phyloP scores from a whole-genome alignment of 371 early-diverging fungal genomes.

The Umbelopsis sp. region DNA sequence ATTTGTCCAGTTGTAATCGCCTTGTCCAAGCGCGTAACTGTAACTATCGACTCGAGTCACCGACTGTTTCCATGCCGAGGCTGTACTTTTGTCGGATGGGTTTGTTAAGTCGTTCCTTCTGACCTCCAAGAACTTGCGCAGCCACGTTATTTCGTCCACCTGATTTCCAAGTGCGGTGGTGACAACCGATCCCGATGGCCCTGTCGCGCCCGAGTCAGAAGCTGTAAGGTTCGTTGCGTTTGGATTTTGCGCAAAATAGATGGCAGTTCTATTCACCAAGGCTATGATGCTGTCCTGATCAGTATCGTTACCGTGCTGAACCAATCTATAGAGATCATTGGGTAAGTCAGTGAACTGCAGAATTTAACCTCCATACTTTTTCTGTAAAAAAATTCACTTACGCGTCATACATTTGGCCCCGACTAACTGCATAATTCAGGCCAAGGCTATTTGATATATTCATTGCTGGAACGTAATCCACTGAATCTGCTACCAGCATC shows the following conservation, averaged over 20 bases:
- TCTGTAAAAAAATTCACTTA: neutral
- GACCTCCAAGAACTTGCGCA: neutral
- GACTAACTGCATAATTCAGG: slow-evolving; percentile 4
- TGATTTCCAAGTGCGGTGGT: neutral
- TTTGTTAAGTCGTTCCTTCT: neutral
- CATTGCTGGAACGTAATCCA: slow-evolving; percentile 10
- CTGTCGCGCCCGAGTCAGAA: neutral
- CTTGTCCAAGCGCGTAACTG: neutral
- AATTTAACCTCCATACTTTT: too few species aligned
- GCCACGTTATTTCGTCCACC: slow-evolving; percentile 15
- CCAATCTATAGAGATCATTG: neutral
- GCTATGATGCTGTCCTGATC: neutral
- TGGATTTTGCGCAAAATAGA: slow-evolving; percentile 2
- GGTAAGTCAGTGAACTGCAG: too few species aligned
- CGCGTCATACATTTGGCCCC: slow-evolving; percentile 16
- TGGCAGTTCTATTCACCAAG: neutral
- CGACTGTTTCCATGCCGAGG: neutral
- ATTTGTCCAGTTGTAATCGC: slow-evolving; percentile 12
- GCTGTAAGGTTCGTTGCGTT: neutral
- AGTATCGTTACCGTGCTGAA: slow-evolving; percentile 6
- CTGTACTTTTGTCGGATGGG: slow-evolving; percentile 5
- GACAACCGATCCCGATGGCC: slow-evolving; percentile 6
- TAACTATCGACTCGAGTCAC: neutral
- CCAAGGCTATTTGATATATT: slow-evolving; percentile 5
- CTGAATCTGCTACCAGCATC: slow-evolving; percentile 2